Conservation (phyloP, 2,329 filamentous ascomycete species). For the Dothistroma pini region DNA sequence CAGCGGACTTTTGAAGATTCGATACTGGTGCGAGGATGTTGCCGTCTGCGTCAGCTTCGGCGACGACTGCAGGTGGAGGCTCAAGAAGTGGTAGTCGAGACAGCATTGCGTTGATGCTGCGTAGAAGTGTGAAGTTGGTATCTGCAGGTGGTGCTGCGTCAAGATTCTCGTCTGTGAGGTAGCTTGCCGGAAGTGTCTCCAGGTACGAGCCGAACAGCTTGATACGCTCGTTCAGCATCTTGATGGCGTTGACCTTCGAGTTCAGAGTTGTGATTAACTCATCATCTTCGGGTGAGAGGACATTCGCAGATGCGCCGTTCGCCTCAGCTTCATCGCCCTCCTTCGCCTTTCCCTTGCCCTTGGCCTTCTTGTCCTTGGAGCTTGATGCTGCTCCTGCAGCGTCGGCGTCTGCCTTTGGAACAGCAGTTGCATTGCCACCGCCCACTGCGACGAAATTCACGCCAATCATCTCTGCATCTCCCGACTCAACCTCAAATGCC, state of each 20-base stretch:
- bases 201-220: conserved; percentile 65
- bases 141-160: conserved; percentile 36
- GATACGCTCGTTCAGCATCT: conserved; percentile 71
- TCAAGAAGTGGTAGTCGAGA: conserved; percentile 77
- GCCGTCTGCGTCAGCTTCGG: conserved; percentile 53
- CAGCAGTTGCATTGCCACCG: conserved; percentile 72
- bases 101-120: conserved; percentile 82
- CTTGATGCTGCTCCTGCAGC: conserved; percentile 19
- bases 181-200: conserved; percentile 63
- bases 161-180: conserved; percentile 49
- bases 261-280: conserved; percentile 67
- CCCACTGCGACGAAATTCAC: conserved; percentile 89
- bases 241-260: conserved; percentile 86
- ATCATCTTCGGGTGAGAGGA: conserved; percentile 59
- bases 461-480: conserved; percentile 96
- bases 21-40: conserved; percentile 48
- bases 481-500: conserved; percentile 84
- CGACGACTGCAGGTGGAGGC: conserved; percentile 59
- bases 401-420: conserved; percentile 31
- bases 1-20: conserved; percentile 41
- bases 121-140: conserved; percentile 68
- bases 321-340: conserved; percentile 42
- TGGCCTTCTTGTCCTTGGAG: conserved; percentile 30
- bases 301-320: conserved; percentile 34
- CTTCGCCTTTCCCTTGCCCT: conserved; percentile 41